Evolutionary conservation across 1,139 yeast genomes (phyloP).

Genomic region (Pichia sp.): DNA sequence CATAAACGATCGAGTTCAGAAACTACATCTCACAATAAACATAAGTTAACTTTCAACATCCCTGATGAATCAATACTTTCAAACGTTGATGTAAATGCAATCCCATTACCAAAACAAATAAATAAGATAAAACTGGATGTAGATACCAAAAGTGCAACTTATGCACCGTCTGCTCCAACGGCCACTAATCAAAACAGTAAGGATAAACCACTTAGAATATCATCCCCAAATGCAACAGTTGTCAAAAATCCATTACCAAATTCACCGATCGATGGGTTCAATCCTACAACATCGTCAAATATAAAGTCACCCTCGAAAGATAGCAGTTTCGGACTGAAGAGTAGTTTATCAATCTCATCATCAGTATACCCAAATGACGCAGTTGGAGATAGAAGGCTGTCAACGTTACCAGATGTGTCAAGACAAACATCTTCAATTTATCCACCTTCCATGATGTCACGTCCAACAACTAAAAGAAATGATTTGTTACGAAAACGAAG

Average conservation of each 20-base stretch:
- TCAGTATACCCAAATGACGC: constrained; percentile 9
- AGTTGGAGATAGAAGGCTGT: constrained; percentile 1
- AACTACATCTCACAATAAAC: not conserved
- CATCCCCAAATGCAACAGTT: constrained; percentile 1
- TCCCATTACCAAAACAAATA: constrained; percentile 5
- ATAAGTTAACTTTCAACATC: constrained; percentile 7
- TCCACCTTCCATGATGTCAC: constrained; percentile 6
- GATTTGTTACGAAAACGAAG: constrained; percentile 10
- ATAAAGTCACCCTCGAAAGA: not conserved
- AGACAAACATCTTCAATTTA: constrained; percentile 14
- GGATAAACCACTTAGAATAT: not conserved
- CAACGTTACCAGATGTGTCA: constrained; percentile 9
- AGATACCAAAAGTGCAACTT: not conserved
- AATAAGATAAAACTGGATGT: not conserved
- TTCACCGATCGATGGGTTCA: not conserved
- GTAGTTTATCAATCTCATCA: constrained; percentile 10
- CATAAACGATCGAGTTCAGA: constrained; percentile 7
- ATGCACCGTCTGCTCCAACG: not conserved
- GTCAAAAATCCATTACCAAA: not conserved
- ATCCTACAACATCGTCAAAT: no score
- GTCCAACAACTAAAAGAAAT: constrained; percentile 6
- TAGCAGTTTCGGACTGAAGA: not conserved
- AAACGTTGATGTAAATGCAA: constrained; percentile 1
- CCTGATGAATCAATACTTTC: constrained; percentile 12
- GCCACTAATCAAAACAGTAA: not conserved